These are phyloP conservation scores for Sugiyamaella qingdaonensis DNA, from an alignment of 805 yeast species.

Conservation along the genomic window DNA sequence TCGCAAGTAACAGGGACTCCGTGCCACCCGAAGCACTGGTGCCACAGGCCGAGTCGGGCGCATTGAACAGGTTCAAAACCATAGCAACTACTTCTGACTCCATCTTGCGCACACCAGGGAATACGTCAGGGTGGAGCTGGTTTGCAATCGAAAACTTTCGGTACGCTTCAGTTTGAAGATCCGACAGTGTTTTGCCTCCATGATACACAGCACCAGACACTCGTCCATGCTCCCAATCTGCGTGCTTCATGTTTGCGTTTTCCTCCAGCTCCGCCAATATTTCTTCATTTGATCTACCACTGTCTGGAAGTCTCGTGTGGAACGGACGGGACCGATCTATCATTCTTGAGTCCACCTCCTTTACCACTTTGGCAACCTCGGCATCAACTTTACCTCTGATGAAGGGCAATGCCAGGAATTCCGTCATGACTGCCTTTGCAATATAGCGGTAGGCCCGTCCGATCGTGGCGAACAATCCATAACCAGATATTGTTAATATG, in stretches of 20 bases:
- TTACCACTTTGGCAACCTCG: constrained; percentile 50
- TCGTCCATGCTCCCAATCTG: constrained; percentile 80
- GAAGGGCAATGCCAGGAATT: constrained; percentile 44
- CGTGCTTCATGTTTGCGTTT: constrained; percentile 45
- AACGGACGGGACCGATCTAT: constrained; percentile 48
- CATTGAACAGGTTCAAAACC: constrained; percentile 78
- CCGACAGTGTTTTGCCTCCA: constrained; percentile 77
- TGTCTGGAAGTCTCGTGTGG: constrained; percentile 46
- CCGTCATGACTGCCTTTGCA: constrained; percentile 17
- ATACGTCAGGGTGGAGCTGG: constrained; percentile 94
- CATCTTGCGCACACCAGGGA: constrained; percentile 95
- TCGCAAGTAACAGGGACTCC: constrained; percentile 81
- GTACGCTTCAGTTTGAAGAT: constrained; percentile 73
- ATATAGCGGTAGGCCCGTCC: constrained; percentile 6
- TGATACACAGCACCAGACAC: constrained; percentile 96
- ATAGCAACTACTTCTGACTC: constrained; percentile 91
- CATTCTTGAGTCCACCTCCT: constrained; percentile 51
- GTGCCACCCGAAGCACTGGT: constrained; percentile 94
- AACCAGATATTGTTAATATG: constrained; percentile 20
- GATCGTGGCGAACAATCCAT: constrained; percentile 26
- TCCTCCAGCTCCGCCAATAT: constrained; percentile 51
- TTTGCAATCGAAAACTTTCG: constrained; percentile 79
- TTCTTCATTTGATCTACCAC: constrained; percentile 48
- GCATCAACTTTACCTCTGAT: constrained; percentile 52
- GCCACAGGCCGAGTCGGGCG: constrained; percentile 72